These are phyloP conservation scores for Penicillium psychrosexuale DNA, from an alignment of 2,329 filamentous ascomycete species.

Conservation along the genomic window DNA sequence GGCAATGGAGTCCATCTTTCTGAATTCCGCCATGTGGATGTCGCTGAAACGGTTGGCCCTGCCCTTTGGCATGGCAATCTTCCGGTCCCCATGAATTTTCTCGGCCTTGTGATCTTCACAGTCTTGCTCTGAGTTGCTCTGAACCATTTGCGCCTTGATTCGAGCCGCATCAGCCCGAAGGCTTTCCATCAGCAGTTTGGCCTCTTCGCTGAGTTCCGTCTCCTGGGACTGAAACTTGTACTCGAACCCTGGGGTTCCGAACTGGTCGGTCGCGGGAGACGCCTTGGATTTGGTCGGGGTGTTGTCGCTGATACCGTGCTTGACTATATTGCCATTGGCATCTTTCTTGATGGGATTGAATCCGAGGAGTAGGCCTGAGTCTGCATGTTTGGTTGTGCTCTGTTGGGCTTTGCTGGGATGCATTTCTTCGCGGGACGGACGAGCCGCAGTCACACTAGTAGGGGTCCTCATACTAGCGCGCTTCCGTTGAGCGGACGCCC, in stretches of 20 bases:
- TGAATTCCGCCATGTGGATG: constrained; percentile 81
- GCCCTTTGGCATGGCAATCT: constrained; percentile 75
- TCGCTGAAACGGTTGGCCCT: constrained; percentile 78
- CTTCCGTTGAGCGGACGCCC: constrained; percentile 25
- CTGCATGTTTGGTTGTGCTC: constrained; percentile 69
- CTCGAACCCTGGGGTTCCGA: constrained; percentile 46
- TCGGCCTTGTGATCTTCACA: constrained; percentile 47
- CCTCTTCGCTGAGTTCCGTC: constrained; percentile 47
- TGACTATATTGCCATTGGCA: constrained; percentile 35
- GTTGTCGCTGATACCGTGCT: constrained; percentile 28
- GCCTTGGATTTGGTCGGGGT: constrained; percentile 45
- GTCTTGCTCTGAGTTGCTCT: constrained; percentile 57
- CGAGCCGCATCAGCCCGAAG: constrained; percentile 68
- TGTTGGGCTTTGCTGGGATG: constrained; percentile 80
- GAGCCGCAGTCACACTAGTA: constrained; percentile 59
- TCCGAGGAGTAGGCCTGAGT: constrained; percentile 76
- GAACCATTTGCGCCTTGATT: constrained; percentile 66
- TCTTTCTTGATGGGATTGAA: constrained; percentile 68
- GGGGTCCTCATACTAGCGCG: constrained; percentile 33
- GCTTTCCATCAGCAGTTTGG: constrained; percentile 60
- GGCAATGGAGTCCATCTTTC: constrained; percentile 96
- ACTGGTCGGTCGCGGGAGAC: constrained; percentile 32
- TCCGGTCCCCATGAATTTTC: constrained; percentile 53
- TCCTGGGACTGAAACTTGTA: constrained; percentile 47
- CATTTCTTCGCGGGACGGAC: constrained; percentile 78